A percentile compares a stretch with the other conserved stretches of the same genome.
Conservation (phyloP, 495 filamentous ascomycete genomes). For the Staphylotrichum tortipilum region DNA sequence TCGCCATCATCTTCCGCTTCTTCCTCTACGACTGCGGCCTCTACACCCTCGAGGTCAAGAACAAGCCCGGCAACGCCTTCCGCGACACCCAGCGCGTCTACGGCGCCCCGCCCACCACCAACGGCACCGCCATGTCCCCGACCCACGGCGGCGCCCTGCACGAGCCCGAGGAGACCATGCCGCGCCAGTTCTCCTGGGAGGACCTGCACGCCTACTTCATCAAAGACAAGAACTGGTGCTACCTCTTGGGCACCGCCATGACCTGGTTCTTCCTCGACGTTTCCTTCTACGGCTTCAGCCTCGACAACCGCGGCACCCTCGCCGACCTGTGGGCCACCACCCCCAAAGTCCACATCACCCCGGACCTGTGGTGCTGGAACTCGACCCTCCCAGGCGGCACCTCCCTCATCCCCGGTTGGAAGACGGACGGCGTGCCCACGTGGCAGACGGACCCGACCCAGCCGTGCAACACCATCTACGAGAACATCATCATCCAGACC, state of each 20-base stretch:
- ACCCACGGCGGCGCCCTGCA: conserved; percentile 30
- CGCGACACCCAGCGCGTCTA: conserved; percentile 51
- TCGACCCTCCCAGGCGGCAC: conserved; percentile 41
- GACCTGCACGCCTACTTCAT: conserved; percentile 27
- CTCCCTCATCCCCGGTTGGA: conserved; percentile 23
- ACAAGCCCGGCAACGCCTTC: conserved; percentile 53
- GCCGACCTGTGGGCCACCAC: conserved; percentile 28
- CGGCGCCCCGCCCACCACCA: conserved; percentile 46
- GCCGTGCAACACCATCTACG: conserved; percentile 49
- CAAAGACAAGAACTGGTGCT: conserved; percentile 29
- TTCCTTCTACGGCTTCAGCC: conserved; percentile 29
- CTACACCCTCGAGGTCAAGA: conserved; percentile 66
- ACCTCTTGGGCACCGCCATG: conserved; percentile 28
- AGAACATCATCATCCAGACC: conserved; percentile 56
- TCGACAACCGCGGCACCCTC: conserved; percentile 29
- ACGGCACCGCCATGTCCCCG: conserved; percentile 58
- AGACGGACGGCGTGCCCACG: conserved; percentile 12
- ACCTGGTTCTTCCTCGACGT: conserved; percentile 34
- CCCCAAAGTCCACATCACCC: conserved; percentile 1
- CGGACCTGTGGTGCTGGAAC: conserved; percentile 41
- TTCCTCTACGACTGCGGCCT: conserved; percentile 67
- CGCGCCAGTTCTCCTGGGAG: conserved; percentile 24
- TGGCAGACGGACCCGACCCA: conserved; percentile 31
- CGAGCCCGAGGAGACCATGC: conserved; percentile 8
- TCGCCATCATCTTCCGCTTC: conserved; percentile 68